A percentile compares a stretch with the other conserved stretches of the same genome.
These are phyloP conservation scores for Arthroderma uncinatum DNA, from an alignment of 2,329 filamentous ascomycete genomes.

Conservation along the genomic window DNA sequence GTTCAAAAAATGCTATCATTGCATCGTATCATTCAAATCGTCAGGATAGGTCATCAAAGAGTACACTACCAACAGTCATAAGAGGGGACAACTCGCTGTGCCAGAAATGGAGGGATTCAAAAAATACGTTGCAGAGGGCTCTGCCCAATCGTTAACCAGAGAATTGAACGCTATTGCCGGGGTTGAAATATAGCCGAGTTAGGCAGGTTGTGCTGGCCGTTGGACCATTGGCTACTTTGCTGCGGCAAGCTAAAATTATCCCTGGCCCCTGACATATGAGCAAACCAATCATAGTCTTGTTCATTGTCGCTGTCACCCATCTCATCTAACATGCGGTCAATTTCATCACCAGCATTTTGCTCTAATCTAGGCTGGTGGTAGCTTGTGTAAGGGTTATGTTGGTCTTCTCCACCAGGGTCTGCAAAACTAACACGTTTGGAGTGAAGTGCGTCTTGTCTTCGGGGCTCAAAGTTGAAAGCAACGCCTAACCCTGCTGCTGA, in stretches of 20 bases:
- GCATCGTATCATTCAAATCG: not conserved
- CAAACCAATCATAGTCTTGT: slow-evolving; percentile 16
- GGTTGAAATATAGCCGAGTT: not conserved
- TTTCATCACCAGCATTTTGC: slow-evolving; percentile 18
- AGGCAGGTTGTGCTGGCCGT: not conserved
- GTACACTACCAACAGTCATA: not conserved
- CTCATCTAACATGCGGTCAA: slow-evolving; percentile 23
- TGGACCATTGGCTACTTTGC: not conserved
- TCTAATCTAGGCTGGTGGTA: slow-evolving; percentile 10
- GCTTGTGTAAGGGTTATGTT: not conserved
- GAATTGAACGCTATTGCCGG: not conserved
- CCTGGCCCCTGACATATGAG: not conserved
- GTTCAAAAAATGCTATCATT: not conserved
- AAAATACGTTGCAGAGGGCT: not conserved
- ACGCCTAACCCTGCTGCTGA: slow-evolving; percentile 1
- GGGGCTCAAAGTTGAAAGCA: not conserved
- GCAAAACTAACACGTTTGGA: slow-evolving; percentile 16
- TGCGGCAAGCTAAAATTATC: slow-evolving; percentile 1
- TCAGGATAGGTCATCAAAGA: not conserved
- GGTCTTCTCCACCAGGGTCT: slow-evolving; percentile 12
- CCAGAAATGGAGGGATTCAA: not conserved
- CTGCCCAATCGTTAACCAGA: not conserved
- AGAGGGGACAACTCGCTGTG: not conserved
- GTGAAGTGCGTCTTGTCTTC: not conserved
- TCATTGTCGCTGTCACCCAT: slow-evolving; percentile 21